phyloP scores from a whole-genome alignment of 2,329 filamentous ascomycete genomes.

The Pseudogymnoascus sp. region DNA sequence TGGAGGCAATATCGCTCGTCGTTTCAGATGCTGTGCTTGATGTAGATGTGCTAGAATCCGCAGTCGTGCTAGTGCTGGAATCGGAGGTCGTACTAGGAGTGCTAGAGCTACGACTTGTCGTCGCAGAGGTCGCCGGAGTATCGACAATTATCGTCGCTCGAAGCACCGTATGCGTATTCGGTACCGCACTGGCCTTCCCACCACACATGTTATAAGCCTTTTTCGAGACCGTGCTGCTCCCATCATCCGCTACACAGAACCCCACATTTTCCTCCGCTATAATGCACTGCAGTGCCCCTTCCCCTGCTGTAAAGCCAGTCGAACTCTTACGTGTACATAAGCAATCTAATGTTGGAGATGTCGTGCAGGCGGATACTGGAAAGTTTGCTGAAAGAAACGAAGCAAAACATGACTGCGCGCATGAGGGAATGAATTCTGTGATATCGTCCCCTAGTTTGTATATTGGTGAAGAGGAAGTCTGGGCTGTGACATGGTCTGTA shows the following conservation, averaged over 20 bases:
- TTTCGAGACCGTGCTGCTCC: slow-evolving; percentile 36
- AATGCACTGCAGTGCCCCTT: slow-evolving; percentile 61
- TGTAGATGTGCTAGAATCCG: slow-evolving; percentile 15
- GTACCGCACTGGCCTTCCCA: slow-evolving; percentile 39
- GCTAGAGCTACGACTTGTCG: slow-evolving; percentile 10
- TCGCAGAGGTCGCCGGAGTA: slow-evolving; percentile 20
- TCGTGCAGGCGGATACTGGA: slow-evolving; percentile 39
- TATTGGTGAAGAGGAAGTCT: neutral
- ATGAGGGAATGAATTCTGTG: slow-evolving; percentile 31
- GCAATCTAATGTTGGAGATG: slow-evolving; percentile 47
- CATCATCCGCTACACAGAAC: slow-evolving; percentile 42
- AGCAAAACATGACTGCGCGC: slow-evolving; percentile 52
- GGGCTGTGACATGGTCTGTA: neutral
- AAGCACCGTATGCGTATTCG: slow-evolving; percentile 50
- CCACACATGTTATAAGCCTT: slow-evolving; percentile 52
- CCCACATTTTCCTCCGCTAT: slow-evolving; percentile 42
- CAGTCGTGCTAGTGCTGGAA: slow-evolving; percentile 15
- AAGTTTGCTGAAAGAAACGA: slow-evolving; percentile 57
- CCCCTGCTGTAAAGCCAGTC: slow-evolving; percentile 61
- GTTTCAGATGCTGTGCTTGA: slow-evolving; percentile 16
- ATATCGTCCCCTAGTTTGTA: slow-evolving; percentile 16
- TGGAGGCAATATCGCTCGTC: neutral
- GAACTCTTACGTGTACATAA: slow-evolving; percentile 53
- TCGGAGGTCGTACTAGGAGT: slow-evolving; percentile 15
- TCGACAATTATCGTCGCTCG: slow-evolving; percentile 46